phyloP scores from a whole-genome alignment of 1,284 basidiomycete genomes.

The Leccinum fuscescens region DNA sequence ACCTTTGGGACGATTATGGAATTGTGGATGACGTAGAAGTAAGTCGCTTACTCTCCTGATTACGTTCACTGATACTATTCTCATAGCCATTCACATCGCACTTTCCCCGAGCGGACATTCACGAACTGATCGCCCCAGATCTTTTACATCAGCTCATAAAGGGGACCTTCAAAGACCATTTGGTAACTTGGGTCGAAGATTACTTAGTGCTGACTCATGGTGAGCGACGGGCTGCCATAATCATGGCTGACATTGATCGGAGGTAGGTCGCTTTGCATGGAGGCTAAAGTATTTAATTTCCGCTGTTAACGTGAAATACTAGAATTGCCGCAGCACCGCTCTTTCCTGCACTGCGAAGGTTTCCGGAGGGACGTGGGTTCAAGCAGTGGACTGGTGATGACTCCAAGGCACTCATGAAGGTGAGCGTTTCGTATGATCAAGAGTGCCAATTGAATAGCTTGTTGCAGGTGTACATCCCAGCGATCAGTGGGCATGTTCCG shows the following conservation, averaged over 20 bases:
- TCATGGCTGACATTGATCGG: neutral
- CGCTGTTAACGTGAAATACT: neutral
- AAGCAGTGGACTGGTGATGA: neutral
- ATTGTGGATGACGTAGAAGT: neutral
- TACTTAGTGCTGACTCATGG: neutral
- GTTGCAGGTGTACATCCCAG: neutral
- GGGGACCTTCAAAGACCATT: neutral
- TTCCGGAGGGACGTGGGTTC: neutral
- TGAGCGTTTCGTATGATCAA: neutral
- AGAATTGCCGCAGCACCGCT: neutral
- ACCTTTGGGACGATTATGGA: neutral
- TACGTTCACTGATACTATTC: too few species aligned
- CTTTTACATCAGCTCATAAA: constrained; percentile 1
- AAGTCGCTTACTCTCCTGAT: neutral
- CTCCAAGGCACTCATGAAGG: neutral
- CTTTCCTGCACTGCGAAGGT: neutral
- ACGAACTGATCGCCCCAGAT: neutral
- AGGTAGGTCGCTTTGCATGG: neutral
- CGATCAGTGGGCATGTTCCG: neutral
- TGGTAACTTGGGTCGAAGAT: neutral
- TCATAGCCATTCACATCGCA: constrained; percentile 1
- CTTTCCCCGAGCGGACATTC: neutral
- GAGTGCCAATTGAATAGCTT: neutral
- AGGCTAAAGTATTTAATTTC: too few species aligned
- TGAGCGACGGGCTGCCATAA: neutral